Conservation (phyloP, 2,329 filamentous ascomycete genomes). For the Trichoderma semiorbis region DNA sequence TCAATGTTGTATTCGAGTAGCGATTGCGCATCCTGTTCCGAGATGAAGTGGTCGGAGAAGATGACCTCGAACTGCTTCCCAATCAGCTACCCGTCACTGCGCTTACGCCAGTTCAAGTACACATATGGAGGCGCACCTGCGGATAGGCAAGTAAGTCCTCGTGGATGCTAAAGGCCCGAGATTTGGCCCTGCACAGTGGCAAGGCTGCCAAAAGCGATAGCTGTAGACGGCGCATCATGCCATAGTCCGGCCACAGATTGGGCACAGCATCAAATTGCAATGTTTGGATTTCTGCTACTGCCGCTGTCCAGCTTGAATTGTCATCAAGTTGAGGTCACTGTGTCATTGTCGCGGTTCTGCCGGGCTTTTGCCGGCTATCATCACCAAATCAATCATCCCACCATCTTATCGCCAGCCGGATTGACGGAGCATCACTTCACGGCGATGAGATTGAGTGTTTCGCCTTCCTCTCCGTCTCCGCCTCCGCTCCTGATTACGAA, state of each 20-base stretch:
- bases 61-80: slow-evolving; percentile 68
- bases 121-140: slow-evolving; percentile 53
- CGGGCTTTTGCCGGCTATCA: slow-evolving; percentile 19
- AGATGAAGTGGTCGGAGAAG: slow-evolving; percentile 69
- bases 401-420: neutral
- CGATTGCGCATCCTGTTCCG: slow-evolving; percentile 64
- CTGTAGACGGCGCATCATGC: slow-evolving; percentile 50
- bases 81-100: neutral
- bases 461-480: neutral
- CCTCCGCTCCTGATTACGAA: neutral
- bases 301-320: neutral
- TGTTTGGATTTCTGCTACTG: neutral
- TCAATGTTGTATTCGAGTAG: slow-evolving; percentile 47
- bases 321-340: slow-evolving; percentile 24
- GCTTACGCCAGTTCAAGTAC: neutral
- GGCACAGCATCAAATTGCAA: neutral
- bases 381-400: neutral
- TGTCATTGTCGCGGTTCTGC: slow-evolving; percentile 29
- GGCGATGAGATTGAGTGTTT: neutral
- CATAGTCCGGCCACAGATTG: slow-evolving; percentile 20
- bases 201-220: slow-evolving; percentile 43
- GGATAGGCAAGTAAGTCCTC: slow-evolving; percentile 85
- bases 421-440: neutral
- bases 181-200: slow-evolving; percentile 47
- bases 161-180: slow-evolving; percentile 72